Conservation (phyloP, 164 flowering plant species). For the Stephania japonica region DNA sequence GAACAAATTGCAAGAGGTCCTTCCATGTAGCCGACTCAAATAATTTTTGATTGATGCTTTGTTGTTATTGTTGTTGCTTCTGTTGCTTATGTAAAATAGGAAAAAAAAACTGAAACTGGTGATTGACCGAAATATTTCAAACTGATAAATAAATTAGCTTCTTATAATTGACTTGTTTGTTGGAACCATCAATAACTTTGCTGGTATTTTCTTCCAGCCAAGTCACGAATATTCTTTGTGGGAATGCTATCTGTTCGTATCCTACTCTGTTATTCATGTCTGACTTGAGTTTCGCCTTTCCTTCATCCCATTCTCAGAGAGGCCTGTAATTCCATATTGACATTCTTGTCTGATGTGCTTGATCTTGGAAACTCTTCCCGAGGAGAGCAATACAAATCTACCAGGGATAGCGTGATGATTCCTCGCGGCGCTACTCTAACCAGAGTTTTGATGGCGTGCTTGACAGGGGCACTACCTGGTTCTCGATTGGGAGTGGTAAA, state of each 20-base stretch:
- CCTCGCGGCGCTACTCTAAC: slow-evolving; percentile 80
- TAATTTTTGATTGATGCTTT: no score
- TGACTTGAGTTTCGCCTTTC: neutral
- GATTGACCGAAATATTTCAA: no score
- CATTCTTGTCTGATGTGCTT: slow-evolving; percentile 79
- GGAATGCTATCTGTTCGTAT: neutral
- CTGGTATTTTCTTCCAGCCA: neutral
- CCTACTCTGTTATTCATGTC: neutral
- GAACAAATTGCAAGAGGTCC: no score
- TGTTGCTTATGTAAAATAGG: no score
- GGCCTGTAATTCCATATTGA: slow-evolving; percentile 89
- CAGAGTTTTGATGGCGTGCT: slow-evolving; percentile 79
- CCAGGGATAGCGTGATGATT: slow-evolving; percentile 63
- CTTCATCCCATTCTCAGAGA: slow-evolving; percentile 43
- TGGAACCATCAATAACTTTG: neutral
- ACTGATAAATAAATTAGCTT: no score
- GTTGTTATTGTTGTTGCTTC: no score
- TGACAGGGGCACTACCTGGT: slow-evolving; percentile 91
- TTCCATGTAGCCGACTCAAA: no score
- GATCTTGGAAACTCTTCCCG: slow-evolving; percentile 59
- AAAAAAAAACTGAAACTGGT: no score
- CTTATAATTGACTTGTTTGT: no score
- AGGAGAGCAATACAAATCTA: slow-evolving; percentile 46
- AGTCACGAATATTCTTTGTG: neutral
- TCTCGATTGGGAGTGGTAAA: slow-evolving; percentile 79